Evolutionary conservation across 768 basidiomycete genomes (phyloP), one percentile per base, ranked within the genome.

Genomic region (Amanita brunnescens): DNA sequence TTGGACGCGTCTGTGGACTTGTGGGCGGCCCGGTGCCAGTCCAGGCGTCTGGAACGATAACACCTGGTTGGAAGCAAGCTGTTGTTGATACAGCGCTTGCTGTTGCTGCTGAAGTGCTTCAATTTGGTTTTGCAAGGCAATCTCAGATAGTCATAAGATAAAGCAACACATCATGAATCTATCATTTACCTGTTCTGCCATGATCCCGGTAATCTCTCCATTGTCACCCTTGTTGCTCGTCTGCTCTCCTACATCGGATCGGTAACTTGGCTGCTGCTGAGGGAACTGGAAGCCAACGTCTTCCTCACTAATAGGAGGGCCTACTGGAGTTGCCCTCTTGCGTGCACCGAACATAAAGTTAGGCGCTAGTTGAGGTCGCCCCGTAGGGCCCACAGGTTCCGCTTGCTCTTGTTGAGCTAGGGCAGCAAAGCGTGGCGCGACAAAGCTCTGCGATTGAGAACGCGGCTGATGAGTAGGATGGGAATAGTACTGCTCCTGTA

Each of bases 111-210:
- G 88, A 53, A 95, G 71, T 4, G 79, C 86, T 68, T 92, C 91
- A 57, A 94, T 93, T 67, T 95, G 91, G 59, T 66, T 90, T 68
- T 94, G 92, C 51, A 95, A 62, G 40, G 90, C 90, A 61, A 94
- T 88, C 88, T 91, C 18, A 23, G 21, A 33, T n/a, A 43, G 2
- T 40, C 9, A 23, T 26, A 39, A 23, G 33, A 35, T 20, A n/a
- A 18, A 33, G 24, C 20, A 26, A 26, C 18, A 48, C 30, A 42
- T 39, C 42, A 34, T 18, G 12, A 29, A 44, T 3, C 24, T 34
- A 42, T 21, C 29, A 79, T 80, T 69, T 82, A 91, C 92, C 79
- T 97, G 95, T 67, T 97, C 92, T 5, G 91, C 91, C 91, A 97
- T 93, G 51, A 94, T 87, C 21, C 88, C 88, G 30, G 79, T 80